Conservation (phyloP, 257 asterid genomes). For the Cordia subcordata region DNA sequence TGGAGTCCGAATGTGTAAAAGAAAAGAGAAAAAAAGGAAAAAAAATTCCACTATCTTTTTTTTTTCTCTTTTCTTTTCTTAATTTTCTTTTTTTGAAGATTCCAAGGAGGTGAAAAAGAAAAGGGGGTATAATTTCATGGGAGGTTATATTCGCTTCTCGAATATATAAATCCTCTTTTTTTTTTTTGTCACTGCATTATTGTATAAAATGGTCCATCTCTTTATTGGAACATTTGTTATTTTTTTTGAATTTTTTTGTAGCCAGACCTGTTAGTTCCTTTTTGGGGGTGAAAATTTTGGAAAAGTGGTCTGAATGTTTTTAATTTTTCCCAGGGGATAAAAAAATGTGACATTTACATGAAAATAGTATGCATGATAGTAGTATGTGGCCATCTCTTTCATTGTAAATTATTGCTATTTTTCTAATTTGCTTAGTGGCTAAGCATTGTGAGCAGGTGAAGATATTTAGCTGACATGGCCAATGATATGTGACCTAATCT, state of each 20-base stretch:
- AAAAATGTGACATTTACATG: slow-evolving; percentile 1
- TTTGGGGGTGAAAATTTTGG: background rate
- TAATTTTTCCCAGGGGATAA: background rate
- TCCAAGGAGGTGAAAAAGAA: slow-evolving; percentile 6
- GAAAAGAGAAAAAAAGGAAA: background rate
- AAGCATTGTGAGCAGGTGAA: slow-evolving; percentile 38
- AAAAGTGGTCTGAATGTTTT: background rate
- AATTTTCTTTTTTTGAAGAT: slow-evolving; percentile 2
- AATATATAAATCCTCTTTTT: slow-evolving; percentile 13
- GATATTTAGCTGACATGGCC: slow-evolving; percentile 15
- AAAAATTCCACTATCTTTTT: slow-evolving; percentile 9
- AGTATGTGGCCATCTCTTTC: background rate
- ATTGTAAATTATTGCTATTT: background rate
- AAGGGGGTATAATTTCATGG: slow-evolving; percentile 13
- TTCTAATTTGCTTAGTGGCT: slow-evolving; percentile 26
- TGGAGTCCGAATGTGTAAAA: slow-evolving; percentile 75
- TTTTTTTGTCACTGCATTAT: no score
- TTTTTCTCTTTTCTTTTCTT: slow-evolving; percentile 5
- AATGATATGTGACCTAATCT: slow-evolving; percentile 10
- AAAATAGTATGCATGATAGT: no score
- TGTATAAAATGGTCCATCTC: slow-evolving; percentile 7
- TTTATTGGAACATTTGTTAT: slow-evolving; percentile 15
- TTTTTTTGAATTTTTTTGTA: slow-evolving; percentile 7
- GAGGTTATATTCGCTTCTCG: slow-evolving; percentile 24
- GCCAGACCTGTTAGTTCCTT: slow-evolving; percentile 11